Conservation (phyloP, 1,139 yeast genomes). For the Hyphopichia buzzinii region DNA sequence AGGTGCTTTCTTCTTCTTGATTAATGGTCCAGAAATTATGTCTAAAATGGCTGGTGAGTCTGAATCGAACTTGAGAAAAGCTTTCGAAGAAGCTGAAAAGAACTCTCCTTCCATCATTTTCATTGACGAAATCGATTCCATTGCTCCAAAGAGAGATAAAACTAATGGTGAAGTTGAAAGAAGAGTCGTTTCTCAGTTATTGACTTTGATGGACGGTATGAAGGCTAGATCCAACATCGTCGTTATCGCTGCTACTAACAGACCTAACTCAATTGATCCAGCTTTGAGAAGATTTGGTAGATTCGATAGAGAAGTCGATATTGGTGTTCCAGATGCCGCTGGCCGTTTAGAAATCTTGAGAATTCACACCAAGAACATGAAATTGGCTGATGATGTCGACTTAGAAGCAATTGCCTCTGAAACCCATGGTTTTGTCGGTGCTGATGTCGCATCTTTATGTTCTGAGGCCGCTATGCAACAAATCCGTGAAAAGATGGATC, state of each 20-base stretch:
- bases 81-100: conserved; percentile 98
- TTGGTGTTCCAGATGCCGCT: conserved; percentile 98
- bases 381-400: conserved; percentile 91
- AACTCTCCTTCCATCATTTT: conserved; percentile 96
- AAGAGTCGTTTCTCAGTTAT: conserved; percentile 95
- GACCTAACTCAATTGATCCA: conserved; percentile 98
- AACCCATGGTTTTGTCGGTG: conserved; percentile 99
- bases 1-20: conserved; percentile 96
- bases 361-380: conserved; percentile 90
- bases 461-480: conserved; percentile 96
- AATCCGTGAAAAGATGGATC: conserved; percentile 98
- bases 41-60: conserved; percentile 99
- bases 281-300: conserved; percentile 98
- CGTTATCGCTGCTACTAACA: conserved; percentile 84
- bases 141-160: conserved; percentile 99
- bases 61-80: conserved; percentile 94
- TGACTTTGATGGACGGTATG: conserved; percentile 99
- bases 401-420: conserved; percentile 75
- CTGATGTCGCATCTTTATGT: conserved; percentile 77
- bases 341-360: conserved; percentile 96
- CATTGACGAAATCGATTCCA: conserved; percentile 97
- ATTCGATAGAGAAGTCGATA: conserved; percentile 98
- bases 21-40: conserved; percentile 99
- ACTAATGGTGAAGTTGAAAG: conserved; percentile 97
- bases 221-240: conserved; percentile 96